Evolutionary conservation across 2,329 filamentous ascomycete genomes (phyloP).

Genomic region (Clarireedia homoeocarpa): DNA sequence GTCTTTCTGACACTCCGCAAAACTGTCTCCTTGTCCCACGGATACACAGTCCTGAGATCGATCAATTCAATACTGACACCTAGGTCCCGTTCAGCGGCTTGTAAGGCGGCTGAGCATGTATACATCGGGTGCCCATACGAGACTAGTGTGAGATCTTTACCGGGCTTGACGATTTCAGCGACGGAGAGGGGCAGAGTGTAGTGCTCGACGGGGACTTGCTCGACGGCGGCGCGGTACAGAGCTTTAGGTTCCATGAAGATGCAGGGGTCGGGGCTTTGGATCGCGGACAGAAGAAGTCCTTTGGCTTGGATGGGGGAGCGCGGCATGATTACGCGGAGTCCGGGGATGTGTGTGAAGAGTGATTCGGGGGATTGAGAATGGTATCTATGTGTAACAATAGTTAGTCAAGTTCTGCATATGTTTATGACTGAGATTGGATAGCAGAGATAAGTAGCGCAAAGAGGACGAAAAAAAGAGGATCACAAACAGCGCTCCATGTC

Average conservation of each 20-base stretch:
- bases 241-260: constrained; percentile 73
- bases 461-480: background rate
- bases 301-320: constrained; percentile 65
- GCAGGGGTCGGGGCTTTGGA: constrained; percentile 60
- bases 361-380: constrained; percentile 67
- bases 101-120: constrained; percentile 57
- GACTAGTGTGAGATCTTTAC: constrained; percentile 58
- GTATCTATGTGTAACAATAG: constrained; percentile 37
- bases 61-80: constrained; percentile 61
- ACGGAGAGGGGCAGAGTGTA: constrained; percentile 62
- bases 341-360: constrained; percentile 64
- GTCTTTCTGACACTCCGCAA: constrained; percentile 63
- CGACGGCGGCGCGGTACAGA: constrained; percentile 63
- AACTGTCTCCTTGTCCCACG: constrained; percentile 62
- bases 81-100: constrained; percentile 58
- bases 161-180: constrained; percentile 59
- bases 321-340: constrained; percentile 61
- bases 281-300: constrained; percentile 55
- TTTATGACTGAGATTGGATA: background rate
- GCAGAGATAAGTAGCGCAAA: background rate
- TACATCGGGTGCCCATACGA: constrained; percentile 68
- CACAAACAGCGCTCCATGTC: constrained; percentile 58
- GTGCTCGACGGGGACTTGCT: constrained; percentile 61
- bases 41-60: constrained; percentile 63
- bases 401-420: constrained; percentile 14